Conservation (phyloP, 805 yeast genomes). For the Kuraishia capsulata region DNA sequence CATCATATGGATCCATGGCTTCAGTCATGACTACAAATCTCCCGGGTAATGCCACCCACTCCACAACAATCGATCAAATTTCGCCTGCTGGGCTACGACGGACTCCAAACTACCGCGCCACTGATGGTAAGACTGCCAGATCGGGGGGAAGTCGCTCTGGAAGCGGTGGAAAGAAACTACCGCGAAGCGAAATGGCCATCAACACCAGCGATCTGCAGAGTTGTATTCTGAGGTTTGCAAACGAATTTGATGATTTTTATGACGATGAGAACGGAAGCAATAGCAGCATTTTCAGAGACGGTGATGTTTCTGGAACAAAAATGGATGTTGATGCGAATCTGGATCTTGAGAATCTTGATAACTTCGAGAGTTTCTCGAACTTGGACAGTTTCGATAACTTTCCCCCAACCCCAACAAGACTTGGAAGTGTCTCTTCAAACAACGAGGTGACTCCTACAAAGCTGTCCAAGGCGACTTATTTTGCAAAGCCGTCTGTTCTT, state of each 20-base stretch:
- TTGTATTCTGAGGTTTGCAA: slow-evolving; percentile 27
- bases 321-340: slow-evolving; percentile 8
- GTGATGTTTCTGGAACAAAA: slow-evolving; percentile 5
- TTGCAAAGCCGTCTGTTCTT: neutral
- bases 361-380: slow-evolving; percentile 16
- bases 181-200: slow-evolving; percentile 17
- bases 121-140: slow-evolving; percentile 6
- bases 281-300: slow-evolving; percentile 18
- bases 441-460: neutral
- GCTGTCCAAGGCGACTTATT: neutral
- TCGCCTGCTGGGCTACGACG: neutral
- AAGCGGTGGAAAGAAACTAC: slow-evolving; percentile 7
- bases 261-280: slow-evolving; percentile 15
- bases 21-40: no score
- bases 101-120: neutral
- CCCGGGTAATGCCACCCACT: no score
- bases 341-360: slow-evolving; percentile 15
- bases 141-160: slow-evolving; percentile 7
- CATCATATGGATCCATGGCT: slow-evolving; percentile 10
- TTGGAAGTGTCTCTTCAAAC: slow-evolving; percentile 7
- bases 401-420: slow-evolving; percentile 36
- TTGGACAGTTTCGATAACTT: slow-evolving; percentile 15
- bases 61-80: no score
- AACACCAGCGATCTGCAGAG: slow-evolving; percentile 31
- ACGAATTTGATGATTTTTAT: slow-evolving; percentile 29